Percentiles rank a stretch among this genome's conserved stretches.
Evolutionary conservation across 441 rosid species (phyloP).

Genomic region (Rhodomyrtus psidioides): DNA sequence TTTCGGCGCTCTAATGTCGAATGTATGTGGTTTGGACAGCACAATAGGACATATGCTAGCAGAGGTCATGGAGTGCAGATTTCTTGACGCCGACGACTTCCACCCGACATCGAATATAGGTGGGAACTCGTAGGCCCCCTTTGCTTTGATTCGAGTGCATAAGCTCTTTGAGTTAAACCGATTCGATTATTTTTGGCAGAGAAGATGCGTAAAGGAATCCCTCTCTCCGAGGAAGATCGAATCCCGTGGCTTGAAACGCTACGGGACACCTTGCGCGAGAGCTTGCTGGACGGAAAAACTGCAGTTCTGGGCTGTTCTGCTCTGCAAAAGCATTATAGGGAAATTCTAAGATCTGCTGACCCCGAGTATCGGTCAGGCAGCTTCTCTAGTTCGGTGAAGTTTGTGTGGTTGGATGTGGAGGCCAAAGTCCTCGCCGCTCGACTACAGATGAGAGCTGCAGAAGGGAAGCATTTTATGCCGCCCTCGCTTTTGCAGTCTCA

Average conservation of each 20-base stretch:
- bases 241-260: constrained; percentile 62
- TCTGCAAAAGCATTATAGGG: constrained; percentile 53
- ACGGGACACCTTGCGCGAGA: constrained; percentile 28
- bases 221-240: constrained; percentile 63
- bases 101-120: constrained; percentile 66
- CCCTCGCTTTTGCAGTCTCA: constrained; percentile 68
- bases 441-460: constrained; percentile 45
- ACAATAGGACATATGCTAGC: constrained; percentile 62
- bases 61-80: constrained; percentile 32
- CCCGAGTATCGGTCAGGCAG: constrained; percentile 28
- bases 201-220: constrained; percentile 57
- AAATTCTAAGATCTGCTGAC: constrained; percentile 66
- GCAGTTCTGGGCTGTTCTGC: constrained; percentile 73
- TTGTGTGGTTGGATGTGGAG: constrained; percentile 47
- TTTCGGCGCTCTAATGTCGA: neutral
- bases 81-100: constrained; percentile 71
- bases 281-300: constrained; percentile 25
- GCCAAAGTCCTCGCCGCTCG: constrained; percentile 46
- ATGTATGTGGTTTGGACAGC: constrained; percentile 21
- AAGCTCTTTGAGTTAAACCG: neutral
- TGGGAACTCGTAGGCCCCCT: neutral
- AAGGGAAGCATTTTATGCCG: constrained; percentile 79
- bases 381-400: constrained; percentile 31
- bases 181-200: constrained; percentile 18
- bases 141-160: neutral